phyloP scores from a whole-genome alignment of 1,139 yeast species.

The Blastobotrys raffinosifermentans region DNA sequence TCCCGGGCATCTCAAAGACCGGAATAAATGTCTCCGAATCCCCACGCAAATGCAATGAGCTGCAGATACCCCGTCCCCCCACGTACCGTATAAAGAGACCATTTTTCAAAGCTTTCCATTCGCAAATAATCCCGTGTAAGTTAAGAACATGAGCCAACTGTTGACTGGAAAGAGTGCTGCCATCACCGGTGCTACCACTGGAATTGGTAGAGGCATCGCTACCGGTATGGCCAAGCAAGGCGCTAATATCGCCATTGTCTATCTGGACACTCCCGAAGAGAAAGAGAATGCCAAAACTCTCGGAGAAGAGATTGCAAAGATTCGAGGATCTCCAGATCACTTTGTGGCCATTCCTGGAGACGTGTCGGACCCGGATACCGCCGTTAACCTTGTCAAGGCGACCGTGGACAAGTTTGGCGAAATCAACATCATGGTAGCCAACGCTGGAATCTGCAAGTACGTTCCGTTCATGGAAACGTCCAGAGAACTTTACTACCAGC shows the following conservation, averaged over 20 bases:
- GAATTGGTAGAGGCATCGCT: constrained; percentile 39
- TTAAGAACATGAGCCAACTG: not conserved
- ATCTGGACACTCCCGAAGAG: constrained; percentile 25
- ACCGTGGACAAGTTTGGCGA: constrained; percentile 39
- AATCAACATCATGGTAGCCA: constrained; percentile 41
- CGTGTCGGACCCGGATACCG: constrained; percentile 38
- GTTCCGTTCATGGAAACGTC: constrained; percentile 35
- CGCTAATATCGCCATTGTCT: constrained; percentile 24
- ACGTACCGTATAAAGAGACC: too few species aligned
- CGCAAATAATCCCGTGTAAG: not conserved
- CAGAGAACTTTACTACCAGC: constrained; percentile 35
- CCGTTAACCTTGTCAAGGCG: constrained; percentile 31
- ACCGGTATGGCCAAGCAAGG: constrained; percentile 27
- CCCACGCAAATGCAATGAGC: too few species aligned
- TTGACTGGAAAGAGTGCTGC: constrained; percentile 19
- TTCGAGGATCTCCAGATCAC: constrained; percentile 21
- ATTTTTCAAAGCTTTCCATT: not conserved
- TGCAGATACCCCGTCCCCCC: too few species aligned
- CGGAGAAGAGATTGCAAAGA: constrained; percentile 25
- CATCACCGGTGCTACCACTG: constrained; percentile 40
- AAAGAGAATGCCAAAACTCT: constrained; percentile 18
- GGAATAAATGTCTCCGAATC: too few species aligned
- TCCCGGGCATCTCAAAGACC: too few species aligned
- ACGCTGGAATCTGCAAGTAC: constrained; percentile 44
- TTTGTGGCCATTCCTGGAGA: constrained; percentile 40